phyloP scores from a whole-genome alignment of 768 basidiomycete genomes.

The Leucocoprinus birnbaumii region DNA sequence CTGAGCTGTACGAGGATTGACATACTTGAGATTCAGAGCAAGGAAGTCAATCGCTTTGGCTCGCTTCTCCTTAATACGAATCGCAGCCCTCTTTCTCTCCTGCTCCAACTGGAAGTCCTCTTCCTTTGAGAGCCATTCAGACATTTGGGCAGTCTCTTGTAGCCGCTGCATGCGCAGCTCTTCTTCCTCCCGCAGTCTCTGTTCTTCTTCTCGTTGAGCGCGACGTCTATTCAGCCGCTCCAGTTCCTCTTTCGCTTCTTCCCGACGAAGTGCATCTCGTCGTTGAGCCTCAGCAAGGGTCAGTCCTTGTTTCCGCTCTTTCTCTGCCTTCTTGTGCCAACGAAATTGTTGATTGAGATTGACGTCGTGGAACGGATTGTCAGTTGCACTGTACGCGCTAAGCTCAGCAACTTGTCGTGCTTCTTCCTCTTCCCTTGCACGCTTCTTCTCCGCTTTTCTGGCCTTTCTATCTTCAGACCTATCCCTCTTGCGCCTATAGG shows the following conservation, averaged over 20 bases:
- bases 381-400: slow-evolving; percentile 92
- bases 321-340: slow-evolving; percentile 99
- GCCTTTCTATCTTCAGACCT: slow-evolving; percentile 85
- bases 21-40: slow-evolving; percentile 93
- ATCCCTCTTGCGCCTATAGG: slow-evolving; percentile 71
- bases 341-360: slow-evolving; percentile 96
- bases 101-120: slow-evolving; percentile 97
- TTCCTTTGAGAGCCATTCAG: slow-evolving; percentile 96
- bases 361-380: slow-evolving; percentile 98
- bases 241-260: slow-evolving; percentile 94
- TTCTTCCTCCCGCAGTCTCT: slow-evolving; percentile 87
- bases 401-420: slow-evolving; percentile 91
- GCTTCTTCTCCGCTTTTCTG: slow-evolving; percentile 85
- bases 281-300: slow-evolving; percentile 73
- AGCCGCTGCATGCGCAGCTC: slow-evolving; percentile 84
- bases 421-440: slow-evolving; percentile 83
- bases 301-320: slow-evolving; percentile 88
- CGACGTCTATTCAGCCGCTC: slow-evolving; percentile 87
- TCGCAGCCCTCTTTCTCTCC: slow-evolving; percentile 85
- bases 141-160: slow-evolving; percentile 96
- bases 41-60: slow-evolving; percentile 99
- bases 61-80: slow-evolving; percentile 92
- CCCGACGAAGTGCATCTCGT: slow-evolving; percentile 74
- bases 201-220: slow-evolving; percentile 91
- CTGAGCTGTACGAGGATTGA: slow-evolving; percentile 65